A percentile compares a stretch with the other conserved stretches of the same genome.
Evolutionary conservation across 306 rosid genomes (phyloP).

Genomic region (Vigna trinervia): DNA sequence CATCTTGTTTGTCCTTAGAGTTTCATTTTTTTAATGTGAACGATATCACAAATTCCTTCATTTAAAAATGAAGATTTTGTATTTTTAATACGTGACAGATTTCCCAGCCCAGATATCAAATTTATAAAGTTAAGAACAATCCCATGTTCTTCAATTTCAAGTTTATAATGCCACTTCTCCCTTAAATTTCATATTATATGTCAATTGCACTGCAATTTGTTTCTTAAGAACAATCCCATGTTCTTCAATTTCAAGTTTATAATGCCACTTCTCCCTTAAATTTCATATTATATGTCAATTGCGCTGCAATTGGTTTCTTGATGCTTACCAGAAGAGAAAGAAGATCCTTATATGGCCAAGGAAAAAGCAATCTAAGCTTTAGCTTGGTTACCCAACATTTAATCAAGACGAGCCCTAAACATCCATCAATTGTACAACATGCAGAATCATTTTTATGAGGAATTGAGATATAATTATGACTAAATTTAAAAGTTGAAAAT

Average conservation of each 20-base stretch:
- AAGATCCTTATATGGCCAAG: not conserved
- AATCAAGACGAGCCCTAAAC: slow-evolving; percentile 1
- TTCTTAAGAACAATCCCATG: not conserved
- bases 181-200: not conserved
- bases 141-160: not conserved
- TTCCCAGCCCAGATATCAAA: not conserved
- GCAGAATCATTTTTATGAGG: slow-evolving; percentile 21
- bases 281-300: slow-evolving; percentile 9
- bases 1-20: not conserved
- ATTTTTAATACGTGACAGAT: not conserved
- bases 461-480: slow-evolving; percentile 13
- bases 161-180: not conserved
- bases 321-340: slow-evolving; percentile 14
- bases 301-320: slow-evolving; percentile 4
- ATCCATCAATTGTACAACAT: slow-evolving; percentile 28
- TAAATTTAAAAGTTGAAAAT: slow-evolving; percentile 22
- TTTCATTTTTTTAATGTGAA: not conserved
- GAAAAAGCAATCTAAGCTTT: slow-evolving; percentile 13
- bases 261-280: slow-evolving; percentile 8
- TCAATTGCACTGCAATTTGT: too few relatives aligned
- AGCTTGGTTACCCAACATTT: slow-evolving; percentile 19
- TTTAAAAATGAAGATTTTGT: not conserved
- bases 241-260: not conserved
- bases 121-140: not conserved
- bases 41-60: slow-evolving; percentile 14